These are phyloP conservation scores for Lactarius quietus DNA, from an alignment of 768 basidiomycete genomes.

Conservation along the genomic window DNA sequence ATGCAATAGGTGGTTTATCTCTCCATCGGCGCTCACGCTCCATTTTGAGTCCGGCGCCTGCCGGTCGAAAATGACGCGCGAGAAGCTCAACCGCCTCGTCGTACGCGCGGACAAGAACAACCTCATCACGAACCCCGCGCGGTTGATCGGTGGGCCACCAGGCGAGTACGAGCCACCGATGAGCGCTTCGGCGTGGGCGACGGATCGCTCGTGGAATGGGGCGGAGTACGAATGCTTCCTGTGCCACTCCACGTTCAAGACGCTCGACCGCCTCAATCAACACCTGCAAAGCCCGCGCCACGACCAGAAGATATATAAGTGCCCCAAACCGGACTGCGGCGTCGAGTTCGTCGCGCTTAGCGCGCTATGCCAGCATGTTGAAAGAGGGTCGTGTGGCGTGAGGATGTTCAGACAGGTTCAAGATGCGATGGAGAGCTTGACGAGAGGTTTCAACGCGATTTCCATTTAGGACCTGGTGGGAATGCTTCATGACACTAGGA, in stretches of 20 bases:
- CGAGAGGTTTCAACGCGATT: conserved; percentile 8
- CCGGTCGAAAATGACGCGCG: conserved; percentile 44
- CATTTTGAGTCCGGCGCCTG: conserved; percentile 65
- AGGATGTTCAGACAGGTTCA: conserved; percentile 14
- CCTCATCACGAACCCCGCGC: conserved; percentile 7
- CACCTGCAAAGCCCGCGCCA: conserved; percentile 56
- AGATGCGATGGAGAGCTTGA: conserved; percentile 8
- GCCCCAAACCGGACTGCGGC: conserved; percentile 9
- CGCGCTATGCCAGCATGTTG: conserved; percentile 18
- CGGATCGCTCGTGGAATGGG: conserved; percentile 42
- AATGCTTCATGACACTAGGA: not conserved
- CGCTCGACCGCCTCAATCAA: conserved; percentile 49
- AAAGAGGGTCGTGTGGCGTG: conserved; percentile 15
- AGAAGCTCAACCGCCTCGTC: conserved; percentile 22
- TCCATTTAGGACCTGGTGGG: not conserved
- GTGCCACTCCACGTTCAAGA: conserved; percentile 44
- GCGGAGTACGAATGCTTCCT: conserved; percentile 58
- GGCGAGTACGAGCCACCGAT: not conserved
- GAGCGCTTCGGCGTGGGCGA: conserved; percentile 30
- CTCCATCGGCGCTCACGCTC: conserved; percentile 50
- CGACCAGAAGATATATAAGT: conserved; percentile 15
- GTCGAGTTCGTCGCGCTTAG: conserved; percentile 15
- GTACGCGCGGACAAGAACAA: conserved; percentile 8
- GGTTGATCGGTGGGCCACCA: not conserved
- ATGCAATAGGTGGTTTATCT: conserved; percentile 49